phyloP scores from a whole-genome alignment of 2,329 filamentous ascomycete genomes.

The Aulographum hederae region DNA sequence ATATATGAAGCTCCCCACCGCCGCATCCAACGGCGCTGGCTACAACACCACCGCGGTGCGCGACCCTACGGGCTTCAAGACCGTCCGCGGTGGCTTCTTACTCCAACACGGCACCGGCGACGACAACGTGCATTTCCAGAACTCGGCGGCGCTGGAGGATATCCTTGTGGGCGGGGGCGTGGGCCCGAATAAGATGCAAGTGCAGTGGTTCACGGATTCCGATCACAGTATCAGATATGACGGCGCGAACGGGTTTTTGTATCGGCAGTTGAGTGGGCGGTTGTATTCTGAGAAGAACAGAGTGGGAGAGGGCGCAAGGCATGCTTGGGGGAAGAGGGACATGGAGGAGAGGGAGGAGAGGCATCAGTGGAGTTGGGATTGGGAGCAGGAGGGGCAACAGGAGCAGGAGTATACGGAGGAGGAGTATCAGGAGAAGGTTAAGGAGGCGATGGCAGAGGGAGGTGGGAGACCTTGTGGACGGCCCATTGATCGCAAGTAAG shows the following conservation, averaged over 20 bases:
- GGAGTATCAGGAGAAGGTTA: too few species aligned
- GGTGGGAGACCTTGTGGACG: too few species aligned
- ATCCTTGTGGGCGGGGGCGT: conserved; percentile 40
- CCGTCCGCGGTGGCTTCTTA: conserved; percentile 39
- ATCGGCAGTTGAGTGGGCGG: conserved; percentile 42
- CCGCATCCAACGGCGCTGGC: conserved; percentile 35
- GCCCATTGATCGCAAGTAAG: too few species aligned
- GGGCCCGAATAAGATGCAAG: conserved; percentile 41
- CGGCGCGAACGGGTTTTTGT: conserved; percentile 35
- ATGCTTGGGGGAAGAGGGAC: conserved; percentile 30
- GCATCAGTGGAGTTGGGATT: too few species aligned
- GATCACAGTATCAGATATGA: conserved; percentile 45
- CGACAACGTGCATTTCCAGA: conserved; percentile 57
- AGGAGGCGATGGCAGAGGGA: too few species aligned
- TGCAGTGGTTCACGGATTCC: conserved; percentile 46
- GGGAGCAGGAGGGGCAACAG: too few species aligned
- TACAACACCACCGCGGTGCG: conserved; percentile 44
- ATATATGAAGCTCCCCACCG: conserved; percentile 54
- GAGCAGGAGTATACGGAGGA: too few species aligned
- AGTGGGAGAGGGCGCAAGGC: conserved; percentile 16
- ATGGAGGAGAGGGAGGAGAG: too few species aligned
- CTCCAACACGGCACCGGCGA: conserved; percentile 50
- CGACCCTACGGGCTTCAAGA: conserved; percentile 41
- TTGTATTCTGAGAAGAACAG: conserved; percentile 44
- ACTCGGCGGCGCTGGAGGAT: conserved; percentile 42